Evolutionary conservation across 306 rosid species (phyloP), one percentile per base, ranked within the genome.

Genomic region (Bauhinia variegata): DNA sequence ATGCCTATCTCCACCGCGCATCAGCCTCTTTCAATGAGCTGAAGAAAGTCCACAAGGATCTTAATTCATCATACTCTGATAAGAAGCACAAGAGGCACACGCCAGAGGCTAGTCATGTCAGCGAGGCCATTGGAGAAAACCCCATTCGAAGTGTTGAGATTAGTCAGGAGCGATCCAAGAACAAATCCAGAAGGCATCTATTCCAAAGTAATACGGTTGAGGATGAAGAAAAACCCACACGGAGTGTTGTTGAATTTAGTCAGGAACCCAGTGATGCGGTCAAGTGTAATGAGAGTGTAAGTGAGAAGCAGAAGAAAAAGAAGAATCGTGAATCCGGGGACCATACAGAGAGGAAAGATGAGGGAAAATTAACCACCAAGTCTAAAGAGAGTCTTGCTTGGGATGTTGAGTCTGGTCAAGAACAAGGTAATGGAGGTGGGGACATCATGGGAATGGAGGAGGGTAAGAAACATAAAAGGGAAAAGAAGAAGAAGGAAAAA

Each of bases 301-400:
- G 12, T 50, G 70, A 71, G 68, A 74, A 36, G 54, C 70, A 33
- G 76, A 76, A 72, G 74, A 58, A 63, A 37, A 80, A 60, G 41
- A 54, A 32, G 75, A 28, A 61, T 48, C 58, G 4, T 1, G 73
- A 60, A 19, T 28, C 18, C 12, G 32, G 55, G 14, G 31, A 60
- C 9, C 44, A 60, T 30, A 48, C 31, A 58, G 73, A 58, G 19
- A 44, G 49, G 9, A 23, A 34, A 72, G 60, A n/a, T 42, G 44
- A 65, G n/a, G 61, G 11, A 3, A 59, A 71, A 33, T 37, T 14
- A 65, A 17, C 5, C 3, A 30, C 7, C 0, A 11, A 8, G 32
- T 67, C 32, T 18, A 11, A 52, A 34, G 54, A 62, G 52, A 12
- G 32, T 42, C 23, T 7, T 13, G 5, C 23, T 55, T 14, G 3